Evolutionary conservation across 495 filamentous ascomycete genomes (phyloP).

Genomic region (Thozetella sp.): DNA sequence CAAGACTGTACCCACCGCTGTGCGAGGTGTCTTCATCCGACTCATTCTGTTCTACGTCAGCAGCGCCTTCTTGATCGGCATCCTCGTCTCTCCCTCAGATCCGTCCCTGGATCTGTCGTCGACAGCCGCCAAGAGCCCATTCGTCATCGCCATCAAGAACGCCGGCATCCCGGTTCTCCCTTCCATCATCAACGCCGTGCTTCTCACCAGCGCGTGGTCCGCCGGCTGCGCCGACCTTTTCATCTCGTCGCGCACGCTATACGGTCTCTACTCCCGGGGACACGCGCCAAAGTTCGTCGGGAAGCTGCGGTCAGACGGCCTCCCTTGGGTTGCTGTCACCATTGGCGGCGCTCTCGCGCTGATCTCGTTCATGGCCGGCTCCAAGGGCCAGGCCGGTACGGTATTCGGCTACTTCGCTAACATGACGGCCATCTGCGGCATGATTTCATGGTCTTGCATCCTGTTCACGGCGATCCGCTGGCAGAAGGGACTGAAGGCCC

Average conservation of each 20-base stretch:
- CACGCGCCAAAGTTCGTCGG: conserved; percentile 58
- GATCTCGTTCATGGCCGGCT: neutral
- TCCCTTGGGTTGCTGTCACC: neutral
- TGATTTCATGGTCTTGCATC: conserved; percentile 65
- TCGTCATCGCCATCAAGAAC: conserved; percentile 60
- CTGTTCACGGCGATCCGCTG: conserved; percentile 56
- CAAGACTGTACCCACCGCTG: conserved; percentile 39
- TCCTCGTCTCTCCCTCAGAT: conserved; percentile 58
- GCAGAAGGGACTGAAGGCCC: conserved; percentile 55
- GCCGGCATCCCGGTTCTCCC: conserved; percentile 65
- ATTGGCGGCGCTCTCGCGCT: neutral
- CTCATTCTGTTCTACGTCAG: conserved; percentile 65
- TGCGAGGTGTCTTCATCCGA: conserved; percentile 44
- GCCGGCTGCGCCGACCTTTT: conserved; percentile 73
- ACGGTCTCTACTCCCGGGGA: conserved; percentile 43
- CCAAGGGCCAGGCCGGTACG: neutral
- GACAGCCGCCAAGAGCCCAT: conserved; percentile 31
- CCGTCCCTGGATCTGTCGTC: neutral
- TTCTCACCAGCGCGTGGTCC: conserved; percentile 67
- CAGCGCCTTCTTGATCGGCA: conserved; percentile 59
- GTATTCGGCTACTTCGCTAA: conserved; percentile 63
- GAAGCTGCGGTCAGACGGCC: neutral
- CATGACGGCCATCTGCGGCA: conserved; percentile 54
- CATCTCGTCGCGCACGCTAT: conserved; percentile 64
- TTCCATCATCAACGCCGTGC: conserved; percentile 71